Conservation (phyloP, 2,329 filamentous ascomycete species). For the Penicillium sumatraense region DNA sequence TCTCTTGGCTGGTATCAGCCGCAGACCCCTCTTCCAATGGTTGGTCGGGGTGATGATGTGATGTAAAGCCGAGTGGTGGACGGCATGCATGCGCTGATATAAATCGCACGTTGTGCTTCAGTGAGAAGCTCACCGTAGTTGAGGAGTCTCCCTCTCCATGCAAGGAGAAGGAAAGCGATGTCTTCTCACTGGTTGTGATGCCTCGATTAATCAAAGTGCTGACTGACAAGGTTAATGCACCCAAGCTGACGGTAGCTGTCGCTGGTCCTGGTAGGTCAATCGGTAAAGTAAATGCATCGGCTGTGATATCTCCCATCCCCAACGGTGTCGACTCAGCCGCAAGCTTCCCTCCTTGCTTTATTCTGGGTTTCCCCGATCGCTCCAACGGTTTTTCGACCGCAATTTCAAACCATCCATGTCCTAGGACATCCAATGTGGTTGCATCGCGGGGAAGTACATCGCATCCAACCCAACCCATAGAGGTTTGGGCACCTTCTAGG, state of each 20-base stretch:
- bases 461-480: constrained; percentile 61
- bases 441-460: constrained; percentile 44
- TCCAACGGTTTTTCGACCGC: constrained; percentile 38
- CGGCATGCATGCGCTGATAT: constrained; percentile 60
- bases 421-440: constrained; percentile 28
- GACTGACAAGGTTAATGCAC: constrained; percentile 31
- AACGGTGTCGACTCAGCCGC: constrained; percentile 46
- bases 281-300: constrained; percentile 44
- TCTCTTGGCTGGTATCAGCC: not conserved
- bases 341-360: constrained; percentile 48
- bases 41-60: constrained; percentile 8
- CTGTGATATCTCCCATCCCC: constrained; percentile 43
- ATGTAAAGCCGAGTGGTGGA: constrained; percentile 44
- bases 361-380: constrained; percentile 43
- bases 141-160: constrained; percentile 9
- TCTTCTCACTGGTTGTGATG: constrained; percentile 27
- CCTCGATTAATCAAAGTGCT: constrained; percentile 17
- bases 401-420: constrained; percentile 57
- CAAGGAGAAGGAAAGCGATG: constrained; percentile 34
- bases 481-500: constrained; percentile 50
- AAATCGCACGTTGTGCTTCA: constrained; percentile 59
- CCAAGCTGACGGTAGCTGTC: constrained; percentile 23
- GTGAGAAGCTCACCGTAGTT: constrained; percentile 39
- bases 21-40: not conserved
- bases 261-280: constrained; percentile 31